Evolutionary conservation across 202 grass and related monocot genomes (phyloP).

Genomic region (Sporobolus alterniflorus): DNA sequence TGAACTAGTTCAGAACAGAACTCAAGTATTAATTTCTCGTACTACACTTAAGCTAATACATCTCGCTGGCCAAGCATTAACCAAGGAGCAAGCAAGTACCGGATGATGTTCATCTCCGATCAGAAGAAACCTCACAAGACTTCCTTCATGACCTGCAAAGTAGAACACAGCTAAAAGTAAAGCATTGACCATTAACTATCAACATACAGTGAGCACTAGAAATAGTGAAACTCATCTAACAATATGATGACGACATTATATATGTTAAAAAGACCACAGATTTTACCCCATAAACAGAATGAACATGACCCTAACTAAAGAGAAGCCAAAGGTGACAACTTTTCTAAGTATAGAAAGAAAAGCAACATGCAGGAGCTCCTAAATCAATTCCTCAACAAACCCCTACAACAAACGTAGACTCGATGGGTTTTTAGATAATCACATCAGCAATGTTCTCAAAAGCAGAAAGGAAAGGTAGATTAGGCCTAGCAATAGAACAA

Average conservation of each 20-base stretch:
- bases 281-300: background rate
- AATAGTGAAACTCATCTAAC: background rate
- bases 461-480: background rate
- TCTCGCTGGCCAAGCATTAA: too few relatives aligned
- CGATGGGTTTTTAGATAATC: conserved; percentile 18
- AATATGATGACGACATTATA: background rate
- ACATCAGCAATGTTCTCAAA: background rate
- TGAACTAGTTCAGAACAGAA: too few relatives aligned
- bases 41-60: too few relatives aligned
- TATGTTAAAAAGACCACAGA: conserved; percentile 10
- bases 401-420: background rate
- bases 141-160: too few relatives aligned
- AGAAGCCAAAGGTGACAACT: background rate
- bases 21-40: too few relatives aligned
- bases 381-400: background rate
- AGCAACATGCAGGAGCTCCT: background rate
- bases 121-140: too few relatives aligned
- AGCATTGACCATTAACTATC: background rate
- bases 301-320: background rate
- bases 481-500: background rate
- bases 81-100: too few relatives aligned
- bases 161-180: conserved; percentile 1
- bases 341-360: background rate
- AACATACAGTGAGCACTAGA: background rate
- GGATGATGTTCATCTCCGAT: too few relatives aligned